Evolutionary conservation across 2,329 filamentous ascomycete species (phyloP).

Genomic region (Pyrenophora graminea): DNA sequence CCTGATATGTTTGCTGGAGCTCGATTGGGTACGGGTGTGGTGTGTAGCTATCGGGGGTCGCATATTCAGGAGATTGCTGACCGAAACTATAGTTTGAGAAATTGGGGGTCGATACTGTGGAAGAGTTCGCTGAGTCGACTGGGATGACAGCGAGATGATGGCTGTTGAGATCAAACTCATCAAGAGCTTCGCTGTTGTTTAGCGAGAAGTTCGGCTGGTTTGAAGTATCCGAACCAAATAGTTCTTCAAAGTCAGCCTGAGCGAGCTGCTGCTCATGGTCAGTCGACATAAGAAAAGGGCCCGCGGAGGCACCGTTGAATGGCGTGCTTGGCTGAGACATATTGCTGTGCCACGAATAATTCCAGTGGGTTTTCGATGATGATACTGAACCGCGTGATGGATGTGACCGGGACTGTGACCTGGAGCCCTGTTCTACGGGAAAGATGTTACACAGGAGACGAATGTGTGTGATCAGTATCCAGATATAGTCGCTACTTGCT

Average conservation of each 20-base stretch:
- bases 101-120: slow-evolving; percentile 16
- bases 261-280: slow-evolving; percentile 13
- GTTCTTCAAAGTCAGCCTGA: slow-evolving; percentile 15
- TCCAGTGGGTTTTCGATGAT: background rate
- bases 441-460: slow-evolving; percentile 28
- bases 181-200: slow-evolving; percentile 9
- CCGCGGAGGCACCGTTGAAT: slow-evolving; percentile 1
- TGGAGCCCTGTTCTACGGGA: slow-evolving; percentile 5
- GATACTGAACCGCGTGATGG: slow-evolving; percentile 6
- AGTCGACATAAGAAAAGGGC: slow-evolving; percentile 1
- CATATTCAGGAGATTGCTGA: slow-evolving; percentile 8
- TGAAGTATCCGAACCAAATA: slow-evolving; percentile 9
- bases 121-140: slow-evolving; percentile 7
- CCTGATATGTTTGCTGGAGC: slow-evolving; percentile 13
- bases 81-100: slow-evolving; percentile 18
- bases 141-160: background rate
- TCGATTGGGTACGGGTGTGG: slow-evolving; percentile 26
- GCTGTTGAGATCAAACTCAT: slow-evolving; percentile 13
- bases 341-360: background rate
- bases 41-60: slow-evolving; percentile 14
- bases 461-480: slow-evolving; percentile 11
- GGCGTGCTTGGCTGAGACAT: slow-evolving; percentile 30
- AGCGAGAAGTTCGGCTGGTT: slow-evolving; percentile 9
- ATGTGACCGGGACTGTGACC: background rate
- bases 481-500: slow-evolving; percentile 29